A percentile compares a stretch with the other conserved stretches of the same genome.
phyloP scores from a whole-genome alignment of 164 flowering plant species.

The Berberis thunbergii region DNA sequence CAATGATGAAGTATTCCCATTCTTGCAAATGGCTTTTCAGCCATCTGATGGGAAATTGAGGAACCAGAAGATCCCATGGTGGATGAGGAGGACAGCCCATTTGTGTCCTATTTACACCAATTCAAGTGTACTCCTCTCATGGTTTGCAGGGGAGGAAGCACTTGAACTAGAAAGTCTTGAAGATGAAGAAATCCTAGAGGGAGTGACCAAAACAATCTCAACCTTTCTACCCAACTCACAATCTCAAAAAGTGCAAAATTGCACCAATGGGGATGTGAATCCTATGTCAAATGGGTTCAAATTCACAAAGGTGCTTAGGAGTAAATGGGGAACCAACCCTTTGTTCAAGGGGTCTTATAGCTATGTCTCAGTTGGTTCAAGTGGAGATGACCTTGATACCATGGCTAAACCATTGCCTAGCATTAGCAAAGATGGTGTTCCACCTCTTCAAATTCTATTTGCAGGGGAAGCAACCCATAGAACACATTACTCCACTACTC shows the following conservation, averaged over 20 bases:
- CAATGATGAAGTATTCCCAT: constrained; percentile 31
- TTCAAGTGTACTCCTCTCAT: constrained; percentile 58
- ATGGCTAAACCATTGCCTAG: constrained; percentile 88
- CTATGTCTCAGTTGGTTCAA: constrained; percentile 85
- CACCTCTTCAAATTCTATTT: constrained; percentile 74
- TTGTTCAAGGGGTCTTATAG: constrained; percentile 90
- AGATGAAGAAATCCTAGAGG: constrained; percentile 63
- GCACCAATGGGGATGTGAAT: constrained; percentile 30
- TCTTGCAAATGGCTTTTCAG: constrained; percentile 62
- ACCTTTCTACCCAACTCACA: constrained; percentile 22
- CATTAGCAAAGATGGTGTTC: not conserved
- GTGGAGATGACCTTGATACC: constrained; percentile 69
- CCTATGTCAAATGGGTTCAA: constrained; percentile 11
- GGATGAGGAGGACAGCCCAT: constrained; percentile 83
- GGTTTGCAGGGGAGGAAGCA: constrained; percentile 97
- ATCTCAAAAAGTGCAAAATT: constrained; percentile 11
- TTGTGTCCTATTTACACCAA: constrained; percentile 57
- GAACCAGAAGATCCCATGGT: constrained; percentile 63
- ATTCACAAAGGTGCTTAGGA: constrained; percentile 49
- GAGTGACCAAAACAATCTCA: constrained; percentile 51
- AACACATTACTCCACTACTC: constrained; percentile 96
- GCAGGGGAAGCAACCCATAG: constrained; percentile 99
- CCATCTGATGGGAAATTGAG: constrained; percentile 34
- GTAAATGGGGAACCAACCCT: constrained; percentile 92
- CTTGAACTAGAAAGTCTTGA: constrained; percentile 58